phyloP scores from a whole-genome alignment of 352 stramenopile species.

The Phytopythium mirpurense region DNA sequence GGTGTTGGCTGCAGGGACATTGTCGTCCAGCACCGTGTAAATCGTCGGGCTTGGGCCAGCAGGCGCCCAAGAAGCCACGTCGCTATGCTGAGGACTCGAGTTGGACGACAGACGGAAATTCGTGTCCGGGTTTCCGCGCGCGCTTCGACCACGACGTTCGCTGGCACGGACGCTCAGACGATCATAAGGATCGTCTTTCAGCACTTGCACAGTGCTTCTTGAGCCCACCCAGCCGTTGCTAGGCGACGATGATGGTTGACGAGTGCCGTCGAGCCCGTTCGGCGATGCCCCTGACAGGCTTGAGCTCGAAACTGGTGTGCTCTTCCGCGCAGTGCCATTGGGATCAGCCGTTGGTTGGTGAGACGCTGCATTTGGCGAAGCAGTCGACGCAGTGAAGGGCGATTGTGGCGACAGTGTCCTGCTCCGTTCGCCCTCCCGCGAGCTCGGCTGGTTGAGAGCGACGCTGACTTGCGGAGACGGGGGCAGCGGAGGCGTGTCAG shows the following conservation, averaged over 20 bases:
- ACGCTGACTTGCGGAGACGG: conserved; percentile 21
- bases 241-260: background rate
- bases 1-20: background rate
- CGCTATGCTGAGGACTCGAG: background rate
- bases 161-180: background rate
- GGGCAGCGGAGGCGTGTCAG: conserved; percentile 18
- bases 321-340: background rate
- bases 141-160: background rate
- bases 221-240: background rate
- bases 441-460: background rate
- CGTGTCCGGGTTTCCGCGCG: background rate
- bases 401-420: background rate
- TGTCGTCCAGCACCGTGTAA: conserved; percentile 1
- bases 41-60: conserved; percentile 1
- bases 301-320: background rate
- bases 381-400: background rate
- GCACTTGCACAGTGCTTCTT: background rate
- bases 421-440: background rate
- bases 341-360: background rate
- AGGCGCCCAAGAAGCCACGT: background rate
- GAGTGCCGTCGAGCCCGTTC: background rate
- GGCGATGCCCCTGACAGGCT: background rate
- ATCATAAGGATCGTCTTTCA: background rate
- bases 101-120: conserved; percentile 4
- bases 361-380: background rate